Percentiles rank a stretch among this genome's conserved stretches.
Evolutionary conservation across 768 basidiomycete species (phyloP).

Genomic region (Termitomyces sp.): DNA sequence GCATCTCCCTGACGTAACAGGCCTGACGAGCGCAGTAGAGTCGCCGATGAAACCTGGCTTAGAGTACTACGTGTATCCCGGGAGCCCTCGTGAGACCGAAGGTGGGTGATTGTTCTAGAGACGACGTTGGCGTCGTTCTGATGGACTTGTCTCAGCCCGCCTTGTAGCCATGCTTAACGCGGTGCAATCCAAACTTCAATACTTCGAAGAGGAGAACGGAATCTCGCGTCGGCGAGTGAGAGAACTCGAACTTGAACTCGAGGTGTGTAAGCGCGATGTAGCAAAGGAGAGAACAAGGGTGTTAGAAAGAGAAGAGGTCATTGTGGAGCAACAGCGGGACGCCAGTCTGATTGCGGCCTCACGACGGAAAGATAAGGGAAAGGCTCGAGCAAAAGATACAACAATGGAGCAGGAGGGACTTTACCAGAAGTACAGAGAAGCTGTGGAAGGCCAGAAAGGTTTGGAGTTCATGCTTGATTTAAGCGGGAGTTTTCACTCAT

Average conservation of each 20-base stretch:
- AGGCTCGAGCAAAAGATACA: constrained; percentile 26
- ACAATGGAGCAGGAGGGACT: constrained; percentile 34
- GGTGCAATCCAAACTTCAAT: constrained; percentile 64
- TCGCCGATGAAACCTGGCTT: constrained; percentile 60
- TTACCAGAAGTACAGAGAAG: constrained; percentile 61
- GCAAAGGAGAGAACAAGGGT: constrained; percentile 63
- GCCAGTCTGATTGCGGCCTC: constrained; percentile 16
- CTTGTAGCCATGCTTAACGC: constrained; percentile 56
- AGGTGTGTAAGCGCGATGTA: constrained; percentile 78
- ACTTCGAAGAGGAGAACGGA: constrained; percentile 79
- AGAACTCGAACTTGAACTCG: constrained; percentile 85
- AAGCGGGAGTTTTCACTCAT: constrained; percentile 19
- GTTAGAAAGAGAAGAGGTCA: constrained; percentile 50
- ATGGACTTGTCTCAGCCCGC: constrained; percentile 39
- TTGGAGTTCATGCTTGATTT: constrained; percentile 9
- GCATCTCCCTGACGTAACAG: constrained; percentile 80
- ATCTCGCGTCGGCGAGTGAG: constrained; percentile 79
- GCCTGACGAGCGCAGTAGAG: constrained; percentile 72
- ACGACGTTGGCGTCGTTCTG: not conserved
- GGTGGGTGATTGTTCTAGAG: constrained; percentile 34
- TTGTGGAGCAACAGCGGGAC: constrained; percentile 31
- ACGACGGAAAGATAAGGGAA: constrained; percentile 34
- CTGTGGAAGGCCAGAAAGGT: constrained; percentile 91
- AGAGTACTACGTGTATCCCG: constrained; percentile 47
- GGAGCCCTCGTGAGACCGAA: constrained; percentile 56